Conservation (phyloP, 768 basidiomycete genomes). For the Fomitopsis serialis region DNA sequence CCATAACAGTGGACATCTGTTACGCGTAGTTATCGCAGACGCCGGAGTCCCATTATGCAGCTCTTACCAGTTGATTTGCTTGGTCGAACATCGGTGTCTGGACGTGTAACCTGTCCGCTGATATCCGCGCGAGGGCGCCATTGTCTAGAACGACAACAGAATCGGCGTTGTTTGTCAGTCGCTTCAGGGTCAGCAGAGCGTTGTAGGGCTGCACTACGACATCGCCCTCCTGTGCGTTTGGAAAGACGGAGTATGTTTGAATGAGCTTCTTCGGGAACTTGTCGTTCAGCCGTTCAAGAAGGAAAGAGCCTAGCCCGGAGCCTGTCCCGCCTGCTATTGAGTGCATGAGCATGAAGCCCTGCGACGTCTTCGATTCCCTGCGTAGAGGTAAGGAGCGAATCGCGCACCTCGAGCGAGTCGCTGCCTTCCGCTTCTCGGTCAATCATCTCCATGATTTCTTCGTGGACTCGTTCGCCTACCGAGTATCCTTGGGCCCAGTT, state of each 20-base stretch:
- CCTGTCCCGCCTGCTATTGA: constrained; percentile 99
- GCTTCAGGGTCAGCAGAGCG: constrained; percentile 86
- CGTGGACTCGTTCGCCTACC: constrained; percentile 86
- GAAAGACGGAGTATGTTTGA: constrained; percentile 98
- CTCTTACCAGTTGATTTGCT: constrained; percentile 80
- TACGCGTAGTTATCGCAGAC: not conserved
- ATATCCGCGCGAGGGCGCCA: constrained; percentile 87
- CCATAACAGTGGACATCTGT: constrained; percentile 95
- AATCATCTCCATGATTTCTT: constrained; percentile 98
- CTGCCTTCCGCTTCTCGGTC: constrained; percentile 97
- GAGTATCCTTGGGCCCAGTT: constrained; percentile 97
- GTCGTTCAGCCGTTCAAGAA: constrained; percentile 94
- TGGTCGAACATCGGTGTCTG: constrained; percentile 88
- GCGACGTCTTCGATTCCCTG: constrained; percentile 4
- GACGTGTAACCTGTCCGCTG: constrained; percentile 85
- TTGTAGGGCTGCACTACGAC: constrained; percentile 99
- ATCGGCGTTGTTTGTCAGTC: constrained; percentile 94
- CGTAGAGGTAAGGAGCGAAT: not conserved
- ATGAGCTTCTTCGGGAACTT: constrained; percentile 99
- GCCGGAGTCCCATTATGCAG: not conserved
- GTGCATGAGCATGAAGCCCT: constrained; percentile 99
- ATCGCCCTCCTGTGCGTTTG: constrained; percentile 88
- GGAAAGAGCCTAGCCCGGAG: constrained; percentile 96
- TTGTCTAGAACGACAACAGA: constrained; percentile 97
- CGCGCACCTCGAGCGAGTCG: constrained; percentile 83